phyloP scores from a whole-genome alignment of 2,329 filamentous ascomycete genomes.

The Cadophora sp. region DNA sequence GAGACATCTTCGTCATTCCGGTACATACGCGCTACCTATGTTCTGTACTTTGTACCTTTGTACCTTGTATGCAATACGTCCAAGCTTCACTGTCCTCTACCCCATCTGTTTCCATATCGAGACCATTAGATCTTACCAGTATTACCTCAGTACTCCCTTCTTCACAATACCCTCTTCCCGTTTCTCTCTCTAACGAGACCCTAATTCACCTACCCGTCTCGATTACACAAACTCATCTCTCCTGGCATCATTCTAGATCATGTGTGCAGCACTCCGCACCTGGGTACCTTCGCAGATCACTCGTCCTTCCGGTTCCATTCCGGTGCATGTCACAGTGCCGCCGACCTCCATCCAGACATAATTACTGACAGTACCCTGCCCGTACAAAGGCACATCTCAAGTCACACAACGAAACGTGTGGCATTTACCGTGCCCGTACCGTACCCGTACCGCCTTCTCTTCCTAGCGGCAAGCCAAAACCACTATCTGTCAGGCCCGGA shows the following conservation, averaged over 20 bases:
- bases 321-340: neutral
- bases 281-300: neutral
- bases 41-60: too few species aligned
- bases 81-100: too few species aligned
- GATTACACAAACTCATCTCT: neutral
- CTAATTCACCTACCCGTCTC: neutral
- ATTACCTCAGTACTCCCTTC: too few species aligned
- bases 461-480: neutral
- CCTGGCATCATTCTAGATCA: conserved; percentile 9
- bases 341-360: neutral
- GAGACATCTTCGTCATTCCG: too few species aligned
- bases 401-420: neutral
- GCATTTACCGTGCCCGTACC: neutral
- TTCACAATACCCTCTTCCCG: too few species aligned
- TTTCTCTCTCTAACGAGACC: too few species aligned
- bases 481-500: neutral
- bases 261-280: neutral
- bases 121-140: too few species aligned
- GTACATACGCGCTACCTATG: too few species aligned
- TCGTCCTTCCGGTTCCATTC: neutral
- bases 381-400: neutral
- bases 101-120: too few species aligned
- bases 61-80: too few species aligned
- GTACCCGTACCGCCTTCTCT: neutral
- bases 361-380: neutral